Evolutionary conservation across 805 yeast species (phyloP).

Genomic region (Cyberlindnera japonica): DNA sequence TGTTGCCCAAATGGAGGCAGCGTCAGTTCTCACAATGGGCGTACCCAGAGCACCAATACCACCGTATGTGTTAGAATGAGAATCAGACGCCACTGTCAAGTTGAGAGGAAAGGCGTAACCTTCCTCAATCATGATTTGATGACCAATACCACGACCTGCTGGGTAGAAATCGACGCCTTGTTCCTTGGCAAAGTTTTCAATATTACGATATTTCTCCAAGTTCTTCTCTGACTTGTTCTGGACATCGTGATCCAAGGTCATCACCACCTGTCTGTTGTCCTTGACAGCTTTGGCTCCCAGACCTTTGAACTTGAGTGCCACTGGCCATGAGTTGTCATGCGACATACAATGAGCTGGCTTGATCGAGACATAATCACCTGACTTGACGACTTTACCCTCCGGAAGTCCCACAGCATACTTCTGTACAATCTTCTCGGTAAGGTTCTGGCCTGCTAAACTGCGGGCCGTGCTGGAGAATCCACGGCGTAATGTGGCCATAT

Average conservation of each 20-base stretch:
- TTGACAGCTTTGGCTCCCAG: slow-evolving; percentile 83
- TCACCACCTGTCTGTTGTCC: slow-evolving; percentile 87
- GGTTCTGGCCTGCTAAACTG: slow-evolving; percentile 52
- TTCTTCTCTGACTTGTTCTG: slow-evolving; percentile 91
- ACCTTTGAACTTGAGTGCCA: slow-evolving; percentile 93
- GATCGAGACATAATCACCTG: slow-evolving; percentile 95
- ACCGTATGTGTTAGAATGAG: slow-evolving; percentile 97
- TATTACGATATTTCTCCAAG: slow-evolving; percentile 80
- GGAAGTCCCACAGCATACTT: slow-evolving; percentile 85
- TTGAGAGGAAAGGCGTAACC: slow-evolving; percentile 96
- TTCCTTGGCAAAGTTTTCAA: slow-evolving; percentile 81
- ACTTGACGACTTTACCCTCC: slow-evolving; percentile 66
- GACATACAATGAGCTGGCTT: slow-evolving; percentile 98
- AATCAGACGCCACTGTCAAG: slow-evolving; percentile 93
- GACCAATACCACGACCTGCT: slow-evolving; percentile 99
- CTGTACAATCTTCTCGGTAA: slow-evolving; percentile 95
- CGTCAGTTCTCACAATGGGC: slow-evolving; percentile 97
- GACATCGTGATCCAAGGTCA: slow-evolving; percentile 96
- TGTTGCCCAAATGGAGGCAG: slow-evolving; percentile 99
- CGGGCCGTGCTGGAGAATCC: slow-evolving; percentile 22
- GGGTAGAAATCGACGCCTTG: slow-evolving; percentile 97
- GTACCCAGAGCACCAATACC: slow-evolving; percentile 96
- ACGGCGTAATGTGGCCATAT: slow-evolving; percentile 11
- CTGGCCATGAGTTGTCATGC: slow-evolving; percentile 99
- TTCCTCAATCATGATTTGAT: slow-evolving; percentile 98